Conservation (phyloP, 352 stramenopile species). For the Elongisporangium senticosum region DNA sequence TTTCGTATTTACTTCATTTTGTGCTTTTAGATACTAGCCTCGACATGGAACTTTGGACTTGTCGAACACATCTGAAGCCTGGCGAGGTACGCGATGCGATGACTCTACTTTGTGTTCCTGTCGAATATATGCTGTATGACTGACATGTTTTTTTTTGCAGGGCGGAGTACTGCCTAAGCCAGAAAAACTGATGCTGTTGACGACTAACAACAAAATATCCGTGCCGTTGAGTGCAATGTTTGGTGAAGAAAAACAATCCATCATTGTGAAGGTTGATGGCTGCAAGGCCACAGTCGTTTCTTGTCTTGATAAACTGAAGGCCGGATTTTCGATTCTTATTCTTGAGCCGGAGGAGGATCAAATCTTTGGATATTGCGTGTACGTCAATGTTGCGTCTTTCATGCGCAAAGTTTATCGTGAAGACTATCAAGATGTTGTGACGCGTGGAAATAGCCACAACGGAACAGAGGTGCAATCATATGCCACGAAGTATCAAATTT, state of each 20-base stretch:
- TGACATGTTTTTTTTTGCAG: slow-evolving; percentile 13
- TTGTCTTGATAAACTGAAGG: slow-evolving; percentile 52
- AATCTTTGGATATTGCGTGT: slow-evolving; percentile 73
- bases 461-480: slow-evolving; percentile 68
- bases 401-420: slow-evolving; percentile 87
- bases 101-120: neutral
- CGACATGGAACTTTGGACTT: slow-evolving; percentile 81
- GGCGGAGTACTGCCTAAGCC: slow-evolving; percentile 29
- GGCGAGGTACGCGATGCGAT: slow-evolving; percentile 34
- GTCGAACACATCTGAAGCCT: slow-evolving; percentile 34
- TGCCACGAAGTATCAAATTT: slow-evolving; percentile 86
- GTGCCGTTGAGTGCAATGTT: slow-evolving; percentile 79
- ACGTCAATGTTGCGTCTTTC: slow-evolving; percentile 74
- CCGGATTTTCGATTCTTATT: slow-evolving; percentile 62
- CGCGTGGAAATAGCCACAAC: slow-evolving; percentile 39
- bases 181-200: slow-evolving; percentile 39
- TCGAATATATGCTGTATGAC: neutral
- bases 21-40: slow-evolving; percentile 51
- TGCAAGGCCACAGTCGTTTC: slow-evolving; percentile 82
- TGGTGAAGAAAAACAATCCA: slow-evolving; percentile 66
- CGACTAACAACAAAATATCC: slow-evolving; percentile 78
- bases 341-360: slow-evolving; percentile 57
- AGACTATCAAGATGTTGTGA: slow-evolving; percentile 74
- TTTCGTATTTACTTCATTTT: neutral
- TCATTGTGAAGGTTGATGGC: slow-evolving; percentile 81